Base-by-base conservation (phyloP, 495 filamentous ascomycete genomes). In the Aspergillus egyptiacus region DNA sequence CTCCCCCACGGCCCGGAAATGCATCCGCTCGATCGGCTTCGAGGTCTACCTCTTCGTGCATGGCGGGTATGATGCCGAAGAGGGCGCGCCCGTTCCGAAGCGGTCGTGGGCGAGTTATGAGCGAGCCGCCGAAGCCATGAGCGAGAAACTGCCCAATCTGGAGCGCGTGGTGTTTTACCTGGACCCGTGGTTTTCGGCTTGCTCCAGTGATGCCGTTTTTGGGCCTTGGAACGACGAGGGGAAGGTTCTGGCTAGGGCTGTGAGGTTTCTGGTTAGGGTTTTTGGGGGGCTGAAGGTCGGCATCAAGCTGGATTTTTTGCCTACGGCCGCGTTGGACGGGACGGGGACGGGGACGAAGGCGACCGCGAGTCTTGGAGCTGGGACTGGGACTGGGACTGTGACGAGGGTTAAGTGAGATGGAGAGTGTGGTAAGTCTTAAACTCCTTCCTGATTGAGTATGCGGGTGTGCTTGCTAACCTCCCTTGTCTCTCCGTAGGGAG, bases 41-140 rank as follows among this genome's bases (percentile, higher is more conserved):
- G 69, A 72, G 54, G 37, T 72, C 13, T 66, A 61, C 49, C 63
- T 72, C 53, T 72, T 72, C 52, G 67, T 72, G 11, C 67, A 72
- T 33, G 28, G 28, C 9, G 54, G 53, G 14, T 56, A 71, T 47
- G 53, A 52, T 2, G 64, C 64, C 67, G n/a, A 72, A 72, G 40
- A 62, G 67, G 1, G 57, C 61, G 1, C 39, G 67, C n/a, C n/a
- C n/a, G n/a, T n/a, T n/a, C 64, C 67, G n/a, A 72, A 72, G 40
- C 64, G 67, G 1, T 57, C 61, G 1, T 41, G 67, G 22, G 58
- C 47, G 24, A 56, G 69, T 51, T 72, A 72, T 42, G 61, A 65
- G 34, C 43, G 35, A 1, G 69, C 65, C 1, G 56, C 56, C 0
- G 56, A 44, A 6, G 38, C 64, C 3, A 44, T 70, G 5, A 20